These are phyloP conservation scores for Tulasnella sp. DNA, from an alignment of 768 basidiomycete genomes.

Conservation along the genomic window DNA sequence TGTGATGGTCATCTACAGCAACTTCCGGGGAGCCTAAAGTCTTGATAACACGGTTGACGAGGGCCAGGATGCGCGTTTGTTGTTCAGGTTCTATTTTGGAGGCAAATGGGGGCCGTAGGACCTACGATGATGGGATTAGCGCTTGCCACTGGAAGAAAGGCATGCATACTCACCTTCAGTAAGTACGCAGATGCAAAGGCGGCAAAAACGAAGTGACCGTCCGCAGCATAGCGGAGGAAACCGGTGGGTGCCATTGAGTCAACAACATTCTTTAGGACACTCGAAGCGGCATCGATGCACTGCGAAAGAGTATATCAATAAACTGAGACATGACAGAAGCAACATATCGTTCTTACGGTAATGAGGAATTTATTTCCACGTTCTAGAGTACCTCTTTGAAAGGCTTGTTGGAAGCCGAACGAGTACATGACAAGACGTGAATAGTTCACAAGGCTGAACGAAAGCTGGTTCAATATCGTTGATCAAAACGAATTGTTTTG, in stretches of 20 bases:
- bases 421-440: conserved; percentile 78
- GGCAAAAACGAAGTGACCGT: conserved; percentile 71
- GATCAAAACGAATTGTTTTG: conserved; percentile 10
- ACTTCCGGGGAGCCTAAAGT: conserved; percentile 58
- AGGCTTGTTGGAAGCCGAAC: conserved; percentile 77
- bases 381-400: conserved; percentile 51
- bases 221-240: conserved; percentile 68
- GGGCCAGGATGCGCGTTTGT: conserved; percentile 58
- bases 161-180: conserved; percentile 45
- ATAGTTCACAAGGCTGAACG: conserved; percentile 53
- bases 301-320: conserved; percentile 20
- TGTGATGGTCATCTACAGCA: conserved; percentile 72
- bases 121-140: conserved; percentile 27
- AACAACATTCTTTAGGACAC: conserved; percentile 53
- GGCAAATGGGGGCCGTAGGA: conserved; percentile 65
- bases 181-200: conserved; percentile 76
- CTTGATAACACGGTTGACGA: conserved; percentile 61
- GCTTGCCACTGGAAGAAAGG: background rate
- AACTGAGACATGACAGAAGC: background rate
- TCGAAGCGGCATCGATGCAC: conserved; percentile 62
- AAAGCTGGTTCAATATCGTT: background rate
- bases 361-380: conserved; percentile 56
- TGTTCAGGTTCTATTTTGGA: conserved; percentile 48
- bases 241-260: conserved; percentile 56
- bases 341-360: conserved; percentile 38